Evolutionary conservation across 2,329 filamentous ascomycete species (phyloP), one percentile per base, ranked within the genome.

Genomic region (Penicillium sclerotigenum): DNA sequence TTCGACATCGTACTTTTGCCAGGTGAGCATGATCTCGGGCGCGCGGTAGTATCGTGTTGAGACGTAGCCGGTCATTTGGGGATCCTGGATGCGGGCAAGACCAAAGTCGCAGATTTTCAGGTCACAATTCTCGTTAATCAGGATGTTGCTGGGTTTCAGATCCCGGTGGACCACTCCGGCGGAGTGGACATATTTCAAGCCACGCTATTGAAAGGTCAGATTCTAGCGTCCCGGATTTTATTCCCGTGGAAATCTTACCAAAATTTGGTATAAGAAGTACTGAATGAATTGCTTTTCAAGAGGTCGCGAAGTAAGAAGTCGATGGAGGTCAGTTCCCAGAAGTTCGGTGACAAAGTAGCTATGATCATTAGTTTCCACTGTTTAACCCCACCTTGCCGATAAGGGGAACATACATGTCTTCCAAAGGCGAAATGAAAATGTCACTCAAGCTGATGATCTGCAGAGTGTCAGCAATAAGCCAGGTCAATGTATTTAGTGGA

Each of bases 231-330:
- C 4, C 24, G 9, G n/a, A 43, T 53, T 43, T 36, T 5, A 22
- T 41, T 38, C 2, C 20, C 14, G 38, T 26, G 5, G 31, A 63
- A 40, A 59, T 75, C 88, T 69, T 79, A 97, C 93, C 81, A 97
- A 85, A 70, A 99, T 99, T 78, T 99, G 94, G 77, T 99, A 99
- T 59, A 99, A 84, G 75, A 99, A 99, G 80, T 99, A 99, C 80
- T 99, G 94, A 70, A 99, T 97, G 77, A 99, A 99, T 77, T 99
- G 94, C 80, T 96, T 97, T 83, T 99, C 94, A 51, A 99, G 86
- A 24, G 94, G 94, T 73, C 94, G 83, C 46, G 94, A 97, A 48
- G 93, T 97, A 67, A 99, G 85, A 60, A 99, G 85, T 64, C 94
- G 87, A 79, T 99, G 94, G 62, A 99, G 83, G 76, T 99, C 94